phyloP scores from a whole-genome alignment of 225 moss, liverwort and hornwort species.

The Straminergon stramineum region DNA sequence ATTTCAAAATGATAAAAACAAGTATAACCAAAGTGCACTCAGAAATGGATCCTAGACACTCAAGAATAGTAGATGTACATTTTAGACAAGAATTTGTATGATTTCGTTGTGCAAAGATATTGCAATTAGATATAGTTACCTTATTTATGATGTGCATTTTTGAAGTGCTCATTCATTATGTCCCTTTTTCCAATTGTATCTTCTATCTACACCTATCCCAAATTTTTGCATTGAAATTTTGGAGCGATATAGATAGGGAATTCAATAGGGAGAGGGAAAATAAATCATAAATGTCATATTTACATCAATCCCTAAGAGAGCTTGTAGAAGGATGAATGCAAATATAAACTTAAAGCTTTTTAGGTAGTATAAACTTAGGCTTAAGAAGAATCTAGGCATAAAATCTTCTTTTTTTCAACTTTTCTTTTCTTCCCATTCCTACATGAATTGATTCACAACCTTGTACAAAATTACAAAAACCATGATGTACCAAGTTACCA shows the following conservation, averaged over 20 bases:
- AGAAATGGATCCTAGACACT: fast-evolving
- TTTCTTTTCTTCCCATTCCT: not conserved
- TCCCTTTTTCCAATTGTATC: not conserved
- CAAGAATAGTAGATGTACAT: not conserved
- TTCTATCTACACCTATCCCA: not conserved
- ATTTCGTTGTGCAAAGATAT: not conserved
- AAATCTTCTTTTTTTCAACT: too few relatives aligned
- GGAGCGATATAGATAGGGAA: not conserved
- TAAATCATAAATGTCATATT: not conserved
- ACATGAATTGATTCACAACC: not conserved
- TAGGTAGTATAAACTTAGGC: not conserved
- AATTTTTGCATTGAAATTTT: not conserved
- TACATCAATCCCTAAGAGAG: not conserved
- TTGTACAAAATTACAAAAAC: not conserved
- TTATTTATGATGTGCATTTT: not conserved
- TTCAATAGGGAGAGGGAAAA: not conserved
- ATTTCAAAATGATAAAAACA: not conserved
- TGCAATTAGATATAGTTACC: not conserved
- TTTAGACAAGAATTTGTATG: not conserved
- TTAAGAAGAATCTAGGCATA: not conserved
- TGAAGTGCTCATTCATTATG: not conserved
- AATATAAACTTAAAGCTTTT: too few relatives aligned
- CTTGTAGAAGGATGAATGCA: not conserved
- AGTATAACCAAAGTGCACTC: fast-evolving
- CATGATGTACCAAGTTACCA: not conserved